These are phyloP conservation scores for Mucor sp. DNA, from an alignment of 371 early-diverging fungal species.

Conservation along the genomic window DNA sequence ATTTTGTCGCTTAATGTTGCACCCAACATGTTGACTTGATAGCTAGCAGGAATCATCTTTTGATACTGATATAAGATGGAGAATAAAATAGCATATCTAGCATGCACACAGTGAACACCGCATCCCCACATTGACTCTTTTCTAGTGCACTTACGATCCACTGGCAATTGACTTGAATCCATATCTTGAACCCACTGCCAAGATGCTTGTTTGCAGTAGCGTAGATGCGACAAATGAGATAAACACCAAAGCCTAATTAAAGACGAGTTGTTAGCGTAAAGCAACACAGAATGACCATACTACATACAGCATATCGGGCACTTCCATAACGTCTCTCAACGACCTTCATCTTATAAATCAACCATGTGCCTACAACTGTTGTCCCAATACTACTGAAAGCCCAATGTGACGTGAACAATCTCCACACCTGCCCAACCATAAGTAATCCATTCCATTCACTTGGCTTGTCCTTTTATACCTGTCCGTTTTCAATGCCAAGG, in stretches of 20 bases:
- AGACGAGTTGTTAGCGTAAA: not conserved
- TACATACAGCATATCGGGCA: conserved; percentile 58
- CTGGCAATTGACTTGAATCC: conserved; percentile 18
- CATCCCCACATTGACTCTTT: not conserved
- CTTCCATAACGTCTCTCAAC: conserved; percentile 74
- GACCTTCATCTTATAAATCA: conserved; percentile 63
- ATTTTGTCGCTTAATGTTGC: conserved; percentile 58
- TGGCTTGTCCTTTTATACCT: conserved; percentile 33
- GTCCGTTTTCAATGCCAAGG: conserved; percentile 35
- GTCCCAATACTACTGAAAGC: conserved; percentile 60
- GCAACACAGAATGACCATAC: not conserved
- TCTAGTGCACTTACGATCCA: conserved; percentile 21
- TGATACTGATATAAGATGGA: conserved; percentile 60
- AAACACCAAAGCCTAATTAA: conserved; percentile 49
- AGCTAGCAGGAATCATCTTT: conserved; percentile 51
- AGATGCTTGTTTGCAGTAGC: conserved; percentile 44
- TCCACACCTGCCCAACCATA: conserved; percentile 47
- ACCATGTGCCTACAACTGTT: conserved; percentile 63
- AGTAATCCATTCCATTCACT: not conserved
- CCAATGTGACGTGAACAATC: conserved; percentile 54
- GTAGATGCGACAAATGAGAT: conserved; percentile 56
- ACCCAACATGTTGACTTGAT: conserved; percentile 56
- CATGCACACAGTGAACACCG: not conserved
- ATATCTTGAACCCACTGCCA: conserved; percentile 26
- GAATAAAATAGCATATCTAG: conserved; percentile 57